Evolutionary conservation across 148 eudicot genomes (phyloP), one percentile per base, ranked within the genome.

Genomic region (Fagopyrum tataricum): DNA sequence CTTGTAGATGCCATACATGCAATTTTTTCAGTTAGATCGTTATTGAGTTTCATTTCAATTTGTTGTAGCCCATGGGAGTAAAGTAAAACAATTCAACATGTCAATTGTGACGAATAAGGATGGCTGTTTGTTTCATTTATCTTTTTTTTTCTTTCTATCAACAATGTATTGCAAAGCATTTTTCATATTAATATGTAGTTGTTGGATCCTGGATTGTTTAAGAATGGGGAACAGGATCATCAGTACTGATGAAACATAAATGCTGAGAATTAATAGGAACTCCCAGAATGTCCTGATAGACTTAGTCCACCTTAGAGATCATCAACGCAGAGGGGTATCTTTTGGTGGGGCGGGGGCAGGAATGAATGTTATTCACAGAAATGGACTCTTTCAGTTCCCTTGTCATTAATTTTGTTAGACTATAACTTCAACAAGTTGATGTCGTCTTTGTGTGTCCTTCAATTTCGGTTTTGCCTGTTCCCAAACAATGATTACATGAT

Each of bases 381-480:
- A 39, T 58, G 64, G 47, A 59, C 1, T n/a, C 37, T 7, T 42
- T n/a, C 10, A 46, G 41, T 41, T 71, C 8, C 2, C 59, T 46
- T 6, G 10, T 64, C 24, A 52, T 14, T 6, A 3, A 52, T 26
- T 11, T 37, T 49, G 18, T 72, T 23, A 18, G 8, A 26, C 11
- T 6, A 13, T 18, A 26, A 43, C 7, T 43, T 73, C 44, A 39
- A 17, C 14, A 66, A 75, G 61, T 77, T 78, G 73, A 69, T 55
- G 49, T 74, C 43, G 61, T 61, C 76, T 81, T 84, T 77, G 76
- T 79, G 49, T 78, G 75, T 72, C 71, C 40, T 78, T 79, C 73
- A 78, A 71, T 82, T 83, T 83, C 86, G 82, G 83, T 84, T 82
- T 51, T 81, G 24, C 81, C 37, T 39, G 78, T 75, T 79, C 72